Conservation (phyloP, 805 yeast genomes). For the Saturnispora saitoi region DNA sequence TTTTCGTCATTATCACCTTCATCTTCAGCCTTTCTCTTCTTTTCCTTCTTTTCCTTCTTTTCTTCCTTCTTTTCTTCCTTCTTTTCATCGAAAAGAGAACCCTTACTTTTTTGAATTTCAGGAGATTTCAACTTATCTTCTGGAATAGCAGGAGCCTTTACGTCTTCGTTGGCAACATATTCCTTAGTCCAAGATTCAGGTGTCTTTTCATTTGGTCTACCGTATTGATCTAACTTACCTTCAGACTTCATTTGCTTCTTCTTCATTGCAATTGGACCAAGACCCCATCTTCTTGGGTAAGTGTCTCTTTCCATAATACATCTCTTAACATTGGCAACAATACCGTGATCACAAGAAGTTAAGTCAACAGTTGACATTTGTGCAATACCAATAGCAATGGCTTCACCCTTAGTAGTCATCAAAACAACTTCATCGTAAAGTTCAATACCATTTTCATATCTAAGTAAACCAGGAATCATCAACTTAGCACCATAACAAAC, state of each 20-base stretch:
- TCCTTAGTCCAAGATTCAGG: conserved; percentile 87
- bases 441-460: conserved; percentile 97
- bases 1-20: conserved; percentile 20
- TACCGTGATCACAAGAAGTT: conserved; percentile 96
- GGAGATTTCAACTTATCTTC: conserved; percentile 39
- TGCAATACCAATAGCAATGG: conserved; percentile 95
- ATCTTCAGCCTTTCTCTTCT: conserved; percentile 33
- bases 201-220: conserved; percentile 87
- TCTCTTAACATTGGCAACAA: conserved; percentile 97
- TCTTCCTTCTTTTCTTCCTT: conserved; percentile 40
- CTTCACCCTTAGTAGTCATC: conserved; percentile 99
- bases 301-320: conserved; percentile 99
- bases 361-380: conserved; percentile 98
- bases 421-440: conserved; percentile 95
- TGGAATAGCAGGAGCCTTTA: conserved; percentile 52
- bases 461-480: conserved; percentile 96
- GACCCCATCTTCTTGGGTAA: conserved; percentile 99
- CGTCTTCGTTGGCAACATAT: conserved; percentile 65
- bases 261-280: conserved; percentile 97
- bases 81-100: conserved; percentile 32
- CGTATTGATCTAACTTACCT: conserved; percentile 94
- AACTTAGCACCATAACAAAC: conserved; percentile 98
- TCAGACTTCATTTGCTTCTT: conserved; percentile 97
- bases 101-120: conserved; percentile 36
- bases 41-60: conserved; percentile 41